Evolutionary conservation across 148 eudicot genomes (phyloP), one percentile per base, ranked within the genome.

Genomic region (Salicornia ramosissima): DNA sequence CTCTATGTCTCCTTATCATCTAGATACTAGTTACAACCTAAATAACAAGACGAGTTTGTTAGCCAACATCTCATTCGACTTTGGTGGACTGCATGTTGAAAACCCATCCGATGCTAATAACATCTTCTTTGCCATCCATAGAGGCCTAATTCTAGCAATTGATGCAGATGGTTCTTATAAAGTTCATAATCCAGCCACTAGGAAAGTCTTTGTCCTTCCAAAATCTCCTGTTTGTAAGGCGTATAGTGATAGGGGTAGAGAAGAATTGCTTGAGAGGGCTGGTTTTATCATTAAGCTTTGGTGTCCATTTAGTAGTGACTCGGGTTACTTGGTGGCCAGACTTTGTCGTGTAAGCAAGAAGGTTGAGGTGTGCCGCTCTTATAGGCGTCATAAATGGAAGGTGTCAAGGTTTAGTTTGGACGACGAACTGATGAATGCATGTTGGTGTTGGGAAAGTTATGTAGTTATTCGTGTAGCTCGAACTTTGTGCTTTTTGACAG

Each of bases 381-480:
- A 16, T 47, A 31, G 11, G 2, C 30, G 5, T 6, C 49, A 22
- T 21, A 19, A 19, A 11, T 68, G 71, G 71, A 33, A 19, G 14
- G 21, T 14, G 2, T 52, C 71, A 11, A 52, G 31, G 16, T 34
- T 68, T 21, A 5, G 31, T 4, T 53, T 68, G 60, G 71, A 52
- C 34, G 71, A 68, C 6, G 60, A 51, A 16, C 22, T 67, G 43
- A 50, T 67, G 21, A 13, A n/a, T n/a, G n/a, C n/a, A 12, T 12
- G 45, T 5, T 68, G 60, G 71, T 68, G 26, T 6, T 68, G 59
- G 59, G 59, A 68, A 24, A 68, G 52, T 36, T 51, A 36, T 21
- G 71, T 47, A 0, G 16, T 68, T 13, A 0, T 51, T 22, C 6
- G 5, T 21, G 29, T 7, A 31, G 16, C 8, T 1, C 26, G 16